Base-by-base conservation (phyloP, 768 basidiomycete genomes). In the Lactifluus volemus region DNA sequence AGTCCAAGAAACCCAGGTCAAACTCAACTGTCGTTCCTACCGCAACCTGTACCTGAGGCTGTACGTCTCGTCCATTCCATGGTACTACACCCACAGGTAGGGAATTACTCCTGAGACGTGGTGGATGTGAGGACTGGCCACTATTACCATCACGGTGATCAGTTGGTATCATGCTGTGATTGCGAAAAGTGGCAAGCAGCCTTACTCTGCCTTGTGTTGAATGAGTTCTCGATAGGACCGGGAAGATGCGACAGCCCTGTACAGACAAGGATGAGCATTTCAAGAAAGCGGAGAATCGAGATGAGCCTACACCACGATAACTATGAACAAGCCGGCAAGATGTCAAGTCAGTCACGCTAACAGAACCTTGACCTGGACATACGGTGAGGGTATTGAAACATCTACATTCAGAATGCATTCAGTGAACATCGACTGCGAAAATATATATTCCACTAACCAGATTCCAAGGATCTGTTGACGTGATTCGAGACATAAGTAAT, bases 241-340 rank as follows among this genome's bases (percentile, higher is more conserved):
- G 25, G 25, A 25, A 25, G 25, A 25, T 25, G 25, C 25, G 25
- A 63, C 63, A 15, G 58, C 61, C 47, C 63, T 64, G 41, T 8
- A 36, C 5, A 5, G 6, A 11, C 0, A 15, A 12, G 39, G 17
- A 21, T 39, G 38, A 38, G 12, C 12, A 11, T 2, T n/a, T 41
- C 17, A 4, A 34, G 30, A 11, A 19, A 25, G 25, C 19, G 12
- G 4, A 4, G 21, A 34, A 62, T 25, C 34, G 10, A 4, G 55
- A 34, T 10, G 38, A 41, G 7, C 61, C 39, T 49, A 64, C 63
- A 63, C 49, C 8, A 63, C 9, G 9, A 51, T 49, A n/a, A 54
- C 63, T 64, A 38, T 5, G 21, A 29, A 9, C 21, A 6, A 51
- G 7, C 3, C 14, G 19, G 19, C 5, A n/a, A 10, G 42, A 14